Evolutionary conservation across 202 grass and related monocot genomes (phyloP).

Genomic region (Setaria viridis): DNA sequence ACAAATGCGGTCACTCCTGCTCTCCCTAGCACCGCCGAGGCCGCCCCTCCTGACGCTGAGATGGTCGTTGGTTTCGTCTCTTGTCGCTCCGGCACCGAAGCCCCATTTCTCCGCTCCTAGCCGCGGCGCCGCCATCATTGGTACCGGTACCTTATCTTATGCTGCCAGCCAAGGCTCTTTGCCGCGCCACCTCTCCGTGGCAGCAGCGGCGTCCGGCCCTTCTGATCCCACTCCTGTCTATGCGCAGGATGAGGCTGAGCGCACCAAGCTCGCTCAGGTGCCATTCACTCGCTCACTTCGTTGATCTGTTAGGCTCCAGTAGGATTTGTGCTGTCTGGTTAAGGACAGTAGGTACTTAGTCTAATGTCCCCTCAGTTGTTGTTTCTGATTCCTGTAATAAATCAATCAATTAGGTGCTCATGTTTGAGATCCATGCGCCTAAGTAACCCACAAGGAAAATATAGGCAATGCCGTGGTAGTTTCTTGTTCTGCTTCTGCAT

Average conservation of each 20-base stretch:
- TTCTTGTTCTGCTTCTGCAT: neutral
- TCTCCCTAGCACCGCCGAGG: conserved; percentile 35
- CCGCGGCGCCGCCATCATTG: neutral
- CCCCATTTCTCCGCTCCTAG: neutral
- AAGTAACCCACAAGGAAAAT: neutral
- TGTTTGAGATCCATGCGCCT: neutral
- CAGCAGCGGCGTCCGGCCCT: conserved; percentile 1
- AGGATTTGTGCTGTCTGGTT: neutral
- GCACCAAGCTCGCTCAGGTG: conserved; percentile 69
- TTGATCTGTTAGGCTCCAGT: neutral
- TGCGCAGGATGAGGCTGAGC: conserved; percentile 40
- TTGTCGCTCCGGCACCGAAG: no score
- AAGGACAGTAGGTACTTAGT: neutral
- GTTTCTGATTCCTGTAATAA: neutral
- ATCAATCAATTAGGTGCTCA: neutral
- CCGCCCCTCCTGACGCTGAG: conserved; percentile 9
- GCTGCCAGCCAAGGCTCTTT: conserved; percentile 14
- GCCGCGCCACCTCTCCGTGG: conserved; percentile 30
- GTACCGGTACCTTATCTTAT: neutral
- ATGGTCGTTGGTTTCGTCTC: no score
- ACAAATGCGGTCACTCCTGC: conserved; percentile 45
- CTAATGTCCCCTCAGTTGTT: neutral
- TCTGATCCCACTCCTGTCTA: conserved; percentile 21
- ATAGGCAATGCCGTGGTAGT: neutral
- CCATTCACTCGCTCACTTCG: neutral